Conservation (phyloP, 768 basidiomycete genomes). For the Pulveroboletus sp. region DNA sequence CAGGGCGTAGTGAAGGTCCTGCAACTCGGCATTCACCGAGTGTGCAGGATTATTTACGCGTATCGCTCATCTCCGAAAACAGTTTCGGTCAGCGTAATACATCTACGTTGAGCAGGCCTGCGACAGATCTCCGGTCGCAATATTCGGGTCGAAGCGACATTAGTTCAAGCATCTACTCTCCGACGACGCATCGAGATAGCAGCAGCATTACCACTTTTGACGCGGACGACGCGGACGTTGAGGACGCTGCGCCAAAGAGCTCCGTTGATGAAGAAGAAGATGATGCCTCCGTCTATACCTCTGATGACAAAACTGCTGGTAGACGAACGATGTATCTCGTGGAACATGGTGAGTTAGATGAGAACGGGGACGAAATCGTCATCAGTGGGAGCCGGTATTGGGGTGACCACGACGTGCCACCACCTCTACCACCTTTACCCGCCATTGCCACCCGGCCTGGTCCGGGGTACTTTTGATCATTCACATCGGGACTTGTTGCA, state of each 20-base stretch:
- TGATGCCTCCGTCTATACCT: conserved; percentile 29
- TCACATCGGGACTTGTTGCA: conserved; percentile 1
- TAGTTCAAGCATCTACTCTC: conserved; percentile 18
- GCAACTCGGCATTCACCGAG: conserved; percentile 8
- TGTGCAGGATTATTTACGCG: conserved; percentile 8
- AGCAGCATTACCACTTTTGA: conserved; percentile 19
- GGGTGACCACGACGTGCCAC: conserved; percentile 11
- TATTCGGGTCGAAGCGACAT: conserved; percentile 19
- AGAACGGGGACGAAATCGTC: conserved; percentile 19
- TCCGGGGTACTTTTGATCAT: conserved; percentile 28
- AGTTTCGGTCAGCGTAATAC: conserved; percentile 18
- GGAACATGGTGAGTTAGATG: conserved; percentile 26
- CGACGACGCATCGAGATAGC: conserved; percentile 14
- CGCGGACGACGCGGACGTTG: conserved; percentile 22
- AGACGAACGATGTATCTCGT: conserved; percentile 34
- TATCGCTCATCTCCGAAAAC: conserved; percentile 19
- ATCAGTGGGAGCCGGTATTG: conserved; percentile 21
- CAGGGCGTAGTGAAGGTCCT: conserved; percentile 16
- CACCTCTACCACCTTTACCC: conserved; percentile 22
- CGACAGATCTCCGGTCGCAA: conserved; percentile 11
- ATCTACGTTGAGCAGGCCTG: conserved; percentile 2
- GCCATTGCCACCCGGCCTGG: conserved; percentile 16
- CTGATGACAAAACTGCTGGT: conserved; percentile 32
- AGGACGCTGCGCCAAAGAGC: conserved; percentile 12
- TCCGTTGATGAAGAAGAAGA: conserved; percentile 22